Conservation (phyloP, 441 rosid species). For the Brassica hybrid region DNA sequence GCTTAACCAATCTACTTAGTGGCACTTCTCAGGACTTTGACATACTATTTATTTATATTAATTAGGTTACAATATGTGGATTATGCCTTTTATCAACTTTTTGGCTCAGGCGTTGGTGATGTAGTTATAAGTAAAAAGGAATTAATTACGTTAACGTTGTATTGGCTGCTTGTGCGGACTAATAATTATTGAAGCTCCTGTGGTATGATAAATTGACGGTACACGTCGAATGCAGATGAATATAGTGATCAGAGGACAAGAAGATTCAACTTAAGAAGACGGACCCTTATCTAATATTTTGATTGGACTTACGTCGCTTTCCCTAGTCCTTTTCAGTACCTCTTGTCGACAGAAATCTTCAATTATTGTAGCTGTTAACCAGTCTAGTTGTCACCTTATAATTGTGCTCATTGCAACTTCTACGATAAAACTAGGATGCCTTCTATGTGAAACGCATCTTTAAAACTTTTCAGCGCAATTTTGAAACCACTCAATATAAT, state of each 20-base stretch:
- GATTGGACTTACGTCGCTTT: conserved; percentile 29
- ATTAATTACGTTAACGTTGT: neutral
- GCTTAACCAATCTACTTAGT: too few relatives aligned
- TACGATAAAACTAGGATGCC: neutral
- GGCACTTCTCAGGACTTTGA: too few relatives aligned
- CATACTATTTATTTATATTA: too few relatives aligned
- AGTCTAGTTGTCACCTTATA: conserved; percentile 4
- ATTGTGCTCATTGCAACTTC: conserved; percentile 18
- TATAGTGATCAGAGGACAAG: conserved; percentile 21
- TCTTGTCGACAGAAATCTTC: conserved; percentile 1
- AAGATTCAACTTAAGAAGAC: conserved; percentile 13
- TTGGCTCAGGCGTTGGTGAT: neutral
- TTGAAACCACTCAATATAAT: neutral
- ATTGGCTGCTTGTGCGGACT: conserved; percentile 37
- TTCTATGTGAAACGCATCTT: neutral
- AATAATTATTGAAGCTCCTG: conserved; percentile 25
- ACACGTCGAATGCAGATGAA: conserved; percentile 19
- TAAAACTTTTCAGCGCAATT: neutral
- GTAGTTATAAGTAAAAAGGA: neutral
- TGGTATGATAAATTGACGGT: conserved; percentile 33
- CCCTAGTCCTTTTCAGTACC: conserved; percentile 34
- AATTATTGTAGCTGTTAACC: conserved; percentile 33
- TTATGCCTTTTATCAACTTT: neutral
- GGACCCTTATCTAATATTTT: conserved; percentile 16
- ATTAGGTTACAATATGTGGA: too few relatives aligned